phyloP scores from a whole-genome alignment of 768 basidiomycete species.

The Amyloporia xantha region DNA sequence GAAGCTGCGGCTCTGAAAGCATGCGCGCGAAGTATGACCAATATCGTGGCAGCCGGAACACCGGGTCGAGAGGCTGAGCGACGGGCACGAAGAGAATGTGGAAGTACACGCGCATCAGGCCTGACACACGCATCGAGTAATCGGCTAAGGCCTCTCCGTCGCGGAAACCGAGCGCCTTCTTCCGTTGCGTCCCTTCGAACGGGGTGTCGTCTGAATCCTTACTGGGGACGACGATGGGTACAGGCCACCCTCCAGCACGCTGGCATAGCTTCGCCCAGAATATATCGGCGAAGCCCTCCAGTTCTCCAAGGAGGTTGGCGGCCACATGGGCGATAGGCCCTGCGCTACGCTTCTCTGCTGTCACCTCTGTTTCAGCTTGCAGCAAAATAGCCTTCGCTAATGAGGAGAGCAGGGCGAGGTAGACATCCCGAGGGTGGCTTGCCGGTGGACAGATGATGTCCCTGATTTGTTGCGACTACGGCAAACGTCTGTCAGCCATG shows the following conservation, averaged over 20 bases:
- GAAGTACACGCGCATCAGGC: conserved; percentile 86
- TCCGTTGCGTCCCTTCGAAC: conserved; percentile 36
- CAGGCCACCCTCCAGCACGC: conserved; percentile 81
- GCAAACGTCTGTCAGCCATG: conserved; percentile 14
- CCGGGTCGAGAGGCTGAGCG: conserved; percentile 36
- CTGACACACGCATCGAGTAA: conserved; percentile 61
- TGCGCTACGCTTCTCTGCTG: conserved; percentile 81
- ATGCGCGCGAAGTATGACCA: conserved; percentile 74
- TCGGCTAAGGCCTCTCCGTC: conserved; percentile 53
- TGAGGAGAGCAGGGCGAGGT: conserved; percentile 77
- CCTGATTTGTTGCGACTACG: conserved; percentile 36
- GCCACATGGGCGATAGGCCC: conserved; percentile 75
- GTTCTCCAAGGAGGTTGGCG: conserved; percentile 53
- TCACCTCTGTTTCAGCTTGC: conserved; percentile 91
- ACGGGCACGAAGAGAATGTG: conserved; percentile 44
- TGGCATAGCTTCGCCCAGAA: conserved; percentile 85
- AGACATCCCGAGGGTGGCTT: conserved; percentile 36
- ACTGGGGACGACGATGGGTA: conserved; percentile 56
- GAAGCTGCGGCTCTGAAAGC: conserved; percentile 41
- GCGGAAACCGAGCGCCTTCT: conserved; percentile 55
- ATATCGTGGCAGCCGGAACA: conserved; percentile 56
- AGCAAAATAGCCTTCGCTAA: conserved; percentile 81
- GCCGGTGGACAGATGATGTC: conserved; percentile 32
- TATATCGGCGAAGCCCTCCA: conserved; percentile 58
- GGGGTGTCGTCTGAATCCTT: conserved; percentile 42